Percentiles rank a stretch among this genome's conserved stretches.
These are phyloP conservation scores for Pythium vanterpoolii DNA, from an alignment of 352 stramenopile genomes.

Conservation along the genomic window DNA sequence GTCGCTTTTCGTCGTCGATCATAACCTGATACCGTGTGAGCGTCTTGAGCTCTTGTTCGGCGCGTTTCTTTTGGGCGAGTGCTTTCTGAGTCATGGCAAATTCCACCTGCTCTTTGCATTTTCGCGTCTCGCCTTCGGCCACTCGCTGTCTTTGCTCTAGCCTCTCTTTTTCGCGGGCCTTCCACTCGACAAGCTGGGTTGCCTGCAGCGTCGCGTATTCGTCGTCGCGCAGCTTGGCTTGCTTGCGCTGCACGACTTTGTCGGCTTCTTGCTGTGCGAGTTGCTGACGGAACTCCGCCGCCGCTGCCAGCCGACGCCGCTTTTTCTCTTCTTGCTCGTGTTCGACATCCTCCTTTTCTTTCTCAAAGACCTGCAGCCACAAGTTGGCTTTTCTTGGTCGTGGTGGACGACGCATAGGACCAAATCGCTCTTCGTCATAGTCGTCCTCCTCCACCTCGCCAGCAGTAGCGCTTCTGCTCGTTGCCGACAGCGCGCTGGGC, in stretches of 20 bases:
- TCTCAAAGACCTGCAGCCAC: conserved; percentile 63
- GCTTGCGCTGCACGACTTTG: conserved; percentile 28
- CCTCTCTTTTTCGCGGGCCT: conserved; percentile 36
- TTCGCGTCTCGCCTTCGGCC: conserved; percentile 37
- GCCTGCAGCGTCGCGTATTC: conserved; percentile 36
- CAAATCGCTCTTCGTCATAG: conserved; percentile 64
- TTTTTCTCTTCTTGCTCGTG: conserved; percentile 47
- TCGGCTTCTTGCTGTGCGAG: conserved; percentile 42
- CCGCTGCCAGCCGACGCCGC: conserved; percentile 35
- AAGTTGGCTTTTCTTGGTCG: conserved; percentile 47
- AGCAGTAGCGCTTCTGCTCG: neutral
- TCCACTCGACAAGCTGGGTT: conserved; percentile 39
- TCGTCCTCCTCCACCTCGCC: conserved; percentile 24
- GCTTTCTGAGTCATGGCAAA: conserved; percentile 34
- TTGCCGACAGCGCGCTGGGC: neutral
- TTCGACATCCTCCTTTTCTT: conserved; percentile 49
- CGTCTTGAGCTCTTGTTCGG: conserved; percentile 39
- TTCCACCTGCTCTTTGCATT: conserved; percentile 43
- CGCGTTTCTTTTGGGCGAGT: conserved; percentile 34
- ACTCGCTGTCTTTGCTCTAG: conserved; percentile 27
- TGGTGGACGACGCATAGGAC: conserved; percentile 40
- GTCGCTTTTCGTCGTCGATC: conserved; percentile 43
- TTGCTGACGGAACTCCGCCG: conserved; percentile 35
- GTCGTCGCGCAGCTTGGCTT: conserved; percentile 32
- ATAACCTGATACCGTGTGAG: conserved; percentile 38